Percentiles rank a stretch among this genome's conserved stretches.
Conservation (phyloP, 208 protist genomes). For the Plasmodiophora brassicae region DNA sequence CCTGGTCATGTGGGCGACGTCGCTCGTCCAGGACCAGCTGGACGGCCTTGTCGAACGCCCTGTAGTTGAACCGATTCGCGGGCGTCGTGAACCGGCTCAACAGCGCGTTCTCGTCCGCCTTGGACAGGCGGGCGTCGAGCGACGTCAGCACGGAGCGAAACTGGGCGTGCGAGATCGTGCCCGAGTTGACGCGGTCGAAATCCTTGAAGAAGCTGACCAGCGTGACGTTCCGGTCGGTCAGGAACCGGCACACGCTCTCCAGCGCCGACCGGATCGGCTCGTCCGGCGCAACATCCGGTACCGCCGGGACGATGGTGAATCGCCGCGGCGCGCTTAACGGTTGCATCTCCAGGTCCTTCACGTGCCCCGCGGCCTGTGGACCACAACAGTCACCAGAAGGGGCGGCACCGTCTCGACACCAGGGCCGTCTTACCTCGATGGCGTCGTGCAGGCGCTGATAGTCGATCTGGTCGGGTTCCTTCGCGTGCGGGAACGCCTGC, state of each 20-base stretch:
- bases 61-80: neutral
- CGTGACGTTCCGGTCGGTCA: neutral
- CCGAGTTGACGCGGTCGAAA: neutral
- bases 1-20: too few relatives aligned
- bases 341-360: too few relatives aligned
- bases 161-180: neutral
- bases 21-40: too few relatives aligned
- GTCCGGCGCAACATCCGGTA: too few relatives aligned
- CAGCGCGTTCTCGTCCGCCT: neutral
- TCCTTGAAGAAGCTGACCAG: neutral
- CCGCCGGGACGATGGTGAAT: too few relatives aligned
- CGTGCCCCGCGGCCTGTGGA: too few relatives aligned
- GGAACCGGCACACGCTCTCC: neutral
- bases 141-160: neutral
- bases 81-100: neutral
- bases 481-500: neutral
- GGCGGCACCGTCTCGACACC: too few relatives aligned
- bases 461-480: neutral
- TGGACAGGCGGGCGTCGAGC: neutral
- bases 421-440: neutral
- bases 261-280: neutral
- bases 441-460: neutral
- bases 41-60: neutral
- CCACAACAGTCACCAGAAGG: too few relatives aligned
- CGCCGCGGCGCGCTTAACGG: too few relatives aligned